Evolutionary conservation across 2,329 filamentous ascomycete species (phyloP), one percentile per base, ranked within the genome.

Genomic region (Chaetomiaceae sp.): DNA sequence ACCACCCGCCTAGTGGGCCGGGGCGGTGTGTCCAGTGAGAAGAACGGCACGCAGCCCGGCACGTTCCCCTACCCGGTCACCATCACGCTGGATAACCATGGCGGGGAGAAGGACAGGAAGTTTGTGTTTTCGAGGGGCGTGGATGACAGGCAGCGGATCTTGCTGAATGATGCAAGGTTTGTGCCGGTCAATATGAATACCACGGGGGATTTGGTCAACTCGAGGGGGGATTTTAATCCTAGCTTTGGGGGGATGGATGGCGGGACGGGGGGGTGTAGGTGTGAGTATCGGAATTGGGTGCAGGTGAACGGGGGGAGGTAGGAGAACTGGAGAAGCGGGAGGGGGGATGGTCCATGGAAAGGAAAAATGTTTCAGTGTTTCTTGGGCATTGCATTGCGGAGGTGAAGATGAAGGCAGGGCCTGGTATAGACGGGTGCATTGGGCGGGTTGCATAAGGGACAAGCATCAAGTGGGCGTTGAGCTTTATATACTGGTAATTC

Each of bases 11-110:
- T 83, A 47, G 58, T 77, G 23, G 60, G 59, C 11, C 59, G 37
- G 53, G 61, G 14, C 55, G 58, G 1, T 52, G 69, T 0, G 67
- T 17, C 12, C 37, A 15, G 4, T 67, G 63, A 64, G 37, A 36
- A 47, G 45, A 64, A 71, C 55, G 59, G 67, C 51, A 66, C 72
- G 17, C 69, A 72, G 33, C 82, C 82, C 0, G 82, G 81, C 7
- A 79, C 78, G 4, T 83, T 86, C 68, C 83, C 83, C 2, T 86
- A 84, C 59, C 83, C 83, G 0, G 73, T 84, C 38, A 85, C 81
- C 4, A 66, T 86, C 40, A 78, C 75, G 17, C 73, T 79, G 56
- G 83, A 87, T 66, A 80, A 81, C 42, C 83, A 87, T 62, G 83
- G 83, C 37, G 83, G 83, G 14, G 66, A 81, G 61, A 67, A 71